Conservation (phyloP, 2,329 filamentous ascomycete genomes). For the Aspergillus ibericus region DNA sequence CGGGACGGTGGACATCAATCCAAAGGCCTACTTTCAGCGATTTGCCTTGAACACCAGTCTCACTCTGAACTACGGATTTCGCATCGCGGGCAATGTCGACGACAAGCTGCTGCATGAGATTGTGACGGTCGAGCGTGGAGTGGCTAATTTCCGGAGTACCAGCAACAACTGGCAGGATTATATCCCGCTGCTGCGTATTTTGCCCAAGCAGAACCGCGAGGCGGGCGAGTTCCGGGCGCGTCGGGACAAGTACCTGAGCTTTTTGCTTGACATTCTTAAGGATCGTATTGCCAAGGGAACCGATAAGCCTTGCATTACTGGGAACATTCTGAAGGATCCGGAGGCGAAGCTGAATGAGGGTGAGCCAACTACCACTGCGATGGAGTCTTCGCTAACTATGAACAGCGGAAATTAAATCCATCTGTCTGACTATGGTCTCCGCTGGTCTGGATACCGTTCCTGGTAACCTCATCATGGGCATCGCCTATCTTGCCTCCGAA, state of each 20-base stretch:
- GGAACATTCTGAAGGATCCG: constrained; percentile 69
- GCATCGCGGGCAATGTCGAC: constrained; percentile 70
- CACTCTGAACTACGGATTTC: constrained; percentile 76
- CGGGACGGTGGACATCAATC: constrained; percentile 66
- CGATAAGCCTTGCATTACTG: constrained; percentile 67
- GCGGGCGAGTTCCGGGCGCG: constrained; percentile 67
- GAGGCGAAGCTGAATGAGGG: constrained; percentile 68
- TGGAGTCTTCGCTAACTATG: constrained; percentile 16
- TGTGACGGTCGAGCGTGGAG: constrained; percentile 69
- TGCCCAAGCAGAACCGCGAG: constrained; percentile 61
- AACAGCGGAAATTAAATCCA: constrained; percentile 72
- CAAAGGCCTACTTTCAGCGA: constrained; percentile 70
- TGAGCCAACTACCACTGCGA: too few species aligned
- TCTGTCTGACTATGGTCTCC: constrained; percentile 79
- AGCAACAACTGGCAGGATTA: constrained; percentile 86
- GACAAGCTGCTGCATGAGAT: constrained; percentile 71
- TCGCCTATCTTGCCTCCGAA: constrained; percentile 70
- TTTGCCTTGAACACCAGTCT: constrained; percentile 76
- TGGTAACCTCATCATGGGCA: constrained; percentile 75
- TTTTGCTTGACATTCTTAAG: constrained; percentile 60
- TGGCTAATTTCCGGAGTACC: constrained; percentile 74
- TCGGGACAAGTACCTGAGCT: constrained; percentile 65
- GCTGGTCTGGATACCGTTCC: constrained; percentile 81
- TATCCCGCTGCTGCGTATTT: constrained; percentile 69
- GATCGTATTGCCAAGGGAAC: constrained; percentile 62